Percentiles rank a stretch among this genome's conserved stretches.
Evolutionary conservation across 139 green algal genomes (phyloP).

Genomic region (Volvox africanus): DNA sequence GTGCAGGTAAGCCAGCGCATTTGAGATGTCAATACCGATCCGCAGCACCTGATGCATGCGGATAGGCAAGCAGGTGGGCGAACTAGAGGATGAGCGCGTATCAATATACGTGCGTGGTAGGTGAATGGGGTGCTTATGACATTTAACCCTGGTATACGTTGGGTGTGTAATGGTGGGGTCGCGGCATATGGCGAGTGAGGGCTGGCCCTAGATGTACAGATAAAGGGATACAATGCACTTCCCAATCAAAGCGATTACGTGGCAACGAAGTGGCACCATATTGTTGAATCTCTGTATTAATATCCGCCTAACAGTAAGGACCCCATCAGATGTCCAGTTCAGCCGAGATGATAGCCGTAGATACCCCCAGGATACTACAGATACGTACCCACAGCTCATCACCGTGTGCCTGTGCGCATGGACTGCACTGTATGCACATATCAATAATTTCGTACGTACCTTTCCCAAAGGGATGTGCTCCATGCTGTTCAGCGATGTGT

Average conservation of each 20-base stretch:
- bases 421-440: background rate
- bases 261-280: too few species aligned
- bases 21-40: background rate
- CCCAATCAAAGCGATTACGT: background rate
- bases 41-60: background rate
- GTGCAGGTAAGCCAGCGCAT: slow-evolving; percentile 9
- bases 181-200: too few species aligned
- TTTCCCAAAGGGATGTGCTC: background rate
- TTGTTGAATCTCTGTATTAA: too few species aligned
- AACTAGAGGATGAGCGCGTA: background rate
- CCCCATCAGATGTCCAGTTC: too few species aligned
- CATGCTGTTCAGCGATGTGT: background rate
- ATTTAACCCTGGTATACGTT: too few species aligned
- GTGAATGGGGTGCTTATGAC: too few species aligned
- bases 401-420: too few species aligned
- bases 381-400: too few species aligned
- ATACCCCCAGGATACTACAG: too few species aligned
- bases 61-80: background rate
- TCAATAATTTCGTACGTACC: background rate
- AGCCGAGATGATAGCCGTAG: too few species aligned
- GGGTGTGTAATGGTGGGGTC: background rate
- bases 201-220: background rate
- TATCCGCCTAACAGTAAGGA: too few species aligned
- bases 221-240: background rate
- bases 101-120: background rate